Base-by-base conservation (phyloP, 805 yeast genomes). In the Cyberlindnera mrakii region DNA sequence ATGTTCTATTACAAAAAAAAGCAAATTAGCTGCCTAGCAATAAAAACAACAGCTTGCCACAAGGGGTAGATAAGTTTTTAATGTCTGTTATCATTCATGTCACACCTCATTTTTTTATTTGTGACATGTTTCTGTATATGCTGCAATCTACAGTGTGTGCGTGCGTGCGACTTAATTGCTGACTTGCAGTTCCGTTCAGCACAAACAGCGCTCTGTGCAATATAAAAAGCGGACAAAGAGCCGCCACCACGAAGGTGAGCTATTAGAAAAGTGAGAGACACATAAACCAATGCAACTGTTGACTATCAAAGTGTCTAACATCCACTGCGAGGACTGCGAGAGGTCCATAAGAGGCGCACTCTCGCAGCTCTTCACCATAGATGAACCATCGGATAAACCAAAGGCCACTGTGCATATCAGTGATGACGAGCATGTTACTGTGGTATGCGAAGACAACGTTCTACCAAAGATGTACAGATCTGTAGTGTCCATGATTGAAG, bases 321-420 rank as follows among this genome's bases (percentile, higher is more conserved):
- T 42, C 40, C 45, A 42, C 23, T 42, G 45, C 30, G 42, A 38
- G 25, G 45, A 42, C 34, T 42, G 45, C 17, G 40, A 42, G 30
- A 30, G 35, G 32, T 17, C 45, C 19, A 38, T 42, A 17, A 18
- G 16, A 25, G 4, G 10, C 5, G 30, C 41, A 4, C 29, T 42
- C 3, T 11, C n/a, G 9, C 19, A 37, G 27, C 5, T 33, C 41
- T 33, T 35, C 19, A 14, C 27, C 10, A 16, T 16, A 17, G 18
- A 27, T 5, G 5, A 23, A 11, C 27, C 16, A 29, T n/a, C 23
- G 9, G 30, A 16, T 25, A 38, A 20, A n/a, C 45, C 46, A 10
- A 20, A 38, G 19, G 45, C 45, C 14, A 50, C 43, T 6, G 41
- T 55, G 16, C 44, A 41, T 30, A 40, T 49, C 39, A 29, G 46